Base-by-base conservation (phyloP, 2,329 filamentous ascomycete species). In the Cladosporium sp. region DNA sequence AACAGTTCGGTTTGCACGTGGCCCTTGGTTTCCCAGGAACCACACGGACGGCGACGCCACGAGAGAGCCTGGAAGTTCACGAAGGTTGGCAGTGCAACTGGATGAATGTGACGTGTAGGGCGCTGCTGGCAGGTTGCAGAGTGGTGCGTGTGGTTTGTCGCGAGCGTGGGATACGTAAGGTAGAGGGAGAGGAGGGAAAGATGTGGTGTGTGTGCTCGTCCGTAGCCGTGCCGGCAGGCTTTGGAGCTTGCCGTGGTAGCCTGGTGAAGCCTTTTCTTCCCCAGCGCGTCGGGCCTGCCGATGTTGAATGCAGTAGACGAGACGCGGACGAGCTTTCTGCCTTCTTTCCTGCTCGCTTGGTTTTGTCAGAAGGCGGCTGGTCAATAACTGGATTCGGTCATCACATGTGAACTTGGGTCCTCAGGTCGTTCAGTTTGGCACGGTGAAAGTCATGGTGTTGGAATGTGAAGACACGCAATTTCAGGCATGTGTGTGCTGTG, bases 71-170 rank as follows among this genome's bases (percentile, higher is more conserved):
- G 36, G 13, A 22, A 11, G 16, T 6, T 19, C 11, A 20, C 11
- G 36, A 19, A 12, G 7, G 36, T 16, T 8, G 19, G 36, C 36
- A 8, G 15, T 22, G 36, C 16, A 16, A 20, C 7, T 19, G 8
- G 20, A 36, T 40, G 36, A 12, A 19, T 12, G 35, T 48, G 45
- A 48, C 36, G 45, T 48, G 13, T 35, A 40, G 16, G 45, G 45
- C 45, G 45, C 35, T 16, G 43, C 15, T 18, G 35, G 35, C 27
- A 48, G 43, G 35, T 33, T 30, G 43, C 33, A 13, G 43, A 7
- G 22, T n/a, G 43, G 43, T 38, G 33, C 36, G 43, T 42, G 40
- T 19, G 15, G 11, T n/a, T n/a, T 4, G 32, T 15, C 13, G 13
- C 32, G 15, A 35, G 32, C 6, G 32, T 15, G 16, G n/a, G 18